Base-by-base conservation (phyloP, 2,329 filamentous ascomycete species). In the Cadophora sp. region DNA sequence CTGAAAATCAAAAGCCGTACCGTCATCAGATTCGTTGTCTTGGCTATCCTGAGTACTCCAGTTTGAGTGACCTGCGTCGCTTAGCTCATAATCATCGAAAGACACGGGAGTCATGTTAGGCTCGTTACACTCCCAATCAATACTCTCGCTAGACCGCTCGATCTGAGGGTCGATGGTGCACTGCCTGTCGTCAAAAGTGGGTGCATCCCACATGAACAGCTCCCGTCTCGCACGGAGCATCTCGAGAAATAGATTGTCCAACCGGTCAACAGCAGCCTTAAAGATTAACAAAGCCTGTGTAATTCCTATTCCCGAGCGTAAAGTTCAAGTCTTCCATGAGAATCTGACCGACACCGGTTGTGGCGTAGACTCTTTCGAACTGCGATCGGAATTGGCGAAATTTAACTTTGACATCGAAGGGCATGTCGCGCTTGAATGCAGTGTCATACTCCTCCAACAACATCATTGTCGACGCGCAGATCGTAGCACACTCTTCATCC, bases 381-480 rank as follows among this genome's bases (percentile, higher is more conserved):
- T 48, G 11, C 12, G 40, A 43, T 16, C 40, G 40, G 19, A 16
- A 16, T 16, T 43, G 40, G 40, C 40, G 40, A 16, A 43, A 16
- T 12, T 43, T 12, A 16, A 16, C 7, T 37, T 51, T 48, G 19
- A 63, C 65, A 1, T 61, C 24, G 12, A 56, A 34, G n/a, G 68
- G 61, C 3, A 61, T 40, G 9, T 69, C 65, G 24, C 65, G 59
- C 8, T 31, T 2, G 7, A 69, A 67, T 6, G 68, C 24, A 12
- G 29, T 22, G 7, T 56, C 55, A 50, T 58, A 69, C 12, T 61
- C 56, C 31, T 64, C 37, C 1, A 67, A 26, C 4, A 62, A 22
- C 1, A 61, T n/a, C 7, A 66, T 14, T 4, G 55, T n/a, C 34
- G 19, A 3, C 9, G 27, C 12, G 6, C 14, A 58, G 9, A 19